Evolutionary conservation across 73 alveolate species (phyloP).

Genomic region (Tetrahymena thermophila): DNA sequence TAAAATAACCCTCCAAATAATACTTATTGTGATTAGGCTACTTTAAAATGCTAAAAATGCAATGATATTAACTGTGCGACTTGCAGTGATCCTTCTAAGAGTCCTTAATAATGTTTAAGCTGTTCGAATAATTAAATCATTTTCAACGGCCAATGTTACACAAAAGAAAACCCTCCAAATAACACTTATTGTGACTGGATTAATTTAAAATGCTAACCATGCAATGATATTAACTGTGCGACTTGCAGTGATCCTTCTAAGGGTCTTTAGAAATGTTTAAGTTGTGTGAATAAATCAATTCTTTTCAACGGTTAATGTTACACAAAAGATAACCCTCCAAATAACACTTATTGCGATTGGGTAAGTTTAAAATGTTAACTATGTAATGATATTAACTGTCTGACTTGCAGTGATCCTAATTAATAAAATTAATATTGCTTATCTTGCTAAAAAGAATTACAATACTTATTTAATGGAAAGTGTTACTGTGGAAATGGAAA

Average conservation of each 20-base stretch:
- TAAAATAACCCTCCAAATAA: neutral
- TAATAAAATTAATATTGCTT: neutral
- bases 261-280: neutral
- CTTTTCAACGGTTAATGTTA: neutral
- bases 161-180: neutral
- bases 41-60: neutral
- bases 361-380: neutral
- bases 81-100: neutral
- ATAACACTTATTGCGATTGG: neutral
- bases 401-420: neutral
- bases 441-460: neutral
- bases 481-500: neutral
- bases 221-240: neutral
- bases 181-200: neutral
- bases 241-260: neutral
- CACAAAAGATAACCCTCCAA: neutral
- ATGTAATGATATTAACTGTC: neutral
- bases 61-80: neutral
- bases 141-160: too few relatives aligned
- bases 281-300: neutral
- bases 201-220: neutral
- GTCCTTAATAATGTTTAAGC: neutral
- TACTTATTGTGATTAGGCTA: neutral
- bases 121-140: too few relatives aligned
- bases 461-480: neutral